Percentiles rank a stretch among this genome's conserved stretches.
Evolutionary conservation across 192 early-diverging fungal species (phyloP).

Genomic region (Pilaira anomala): DNA sequence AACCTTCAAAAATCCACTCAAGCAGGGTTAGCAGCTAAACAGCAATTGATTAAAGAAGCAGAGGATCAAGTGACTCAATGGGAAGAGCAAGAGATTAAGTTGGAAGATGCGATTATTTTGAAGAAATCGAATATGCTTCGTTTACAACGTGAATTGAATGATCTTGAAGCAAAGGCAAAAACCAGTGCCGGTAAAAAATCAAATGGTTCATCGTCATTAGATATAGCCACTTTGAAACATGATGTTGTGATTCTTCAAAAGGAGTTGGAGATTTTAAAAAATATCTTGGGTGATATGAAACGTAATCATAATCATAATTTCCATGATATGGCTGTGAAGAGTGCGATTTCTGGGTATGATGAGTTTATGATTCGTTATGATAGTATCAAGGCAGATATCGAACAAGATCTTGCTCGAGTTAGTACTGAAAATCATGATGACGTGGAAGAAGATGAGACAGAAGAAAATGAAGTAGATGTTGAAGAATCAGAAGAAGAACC

Average conservation of each 20-base stretch:
- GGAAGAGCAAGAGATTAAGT: conserved; percentile 19
- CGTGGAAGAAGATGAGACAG: conserved; percentile 19
- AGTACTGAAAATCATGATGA: conserved; percentile 30
- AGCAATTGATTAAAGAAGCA: conserved; percentile 22
- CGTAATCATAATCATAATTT: conserved; percentile 69
- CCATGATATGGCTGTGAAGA: conserved; percentile 66
- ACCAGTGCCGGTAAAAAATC: not conserved
- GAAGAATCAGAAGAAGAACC: not conserved
- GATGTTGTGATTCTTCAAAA: conserved; percentile 32
- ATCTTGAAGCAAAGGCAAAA: not conserved
- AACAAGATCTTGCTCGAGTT: conserved; percentile 21
- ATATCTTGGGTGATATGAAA: conserved; percentile 49
- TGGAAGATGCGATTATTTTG: conserved; percentile 27
- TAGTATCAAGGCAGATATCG: conserved; percentile 26
- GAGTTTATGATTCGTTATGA: conserved; percentile 51
- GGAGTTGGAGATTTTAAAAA: conserved; percentile 32
- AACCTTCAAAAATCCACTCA: conserved; percentile 17
- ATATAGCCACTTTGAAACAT: conserved; percentile 17
- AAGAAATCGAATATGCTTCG: conserved; percentile 25
- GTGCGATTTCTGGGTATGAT: conserved; percentile 57
- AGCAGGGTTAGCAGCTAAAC: conserved; percentile 22
- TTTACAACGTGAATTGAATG: conserved; percentile 8
- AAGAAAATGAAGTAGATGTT: not conserved
- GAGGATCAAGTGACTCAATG: conserved; percentile 3
- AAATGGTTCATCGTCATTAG: conserved; percentile 22